Percentiles rank a stretch among this genome's conserved stretches.
These are phyloP conservation scores for Liriodendron chinense DNA, from an alignment of 164 flowering plant genomes.

Conservation along the genomic window DNA sequence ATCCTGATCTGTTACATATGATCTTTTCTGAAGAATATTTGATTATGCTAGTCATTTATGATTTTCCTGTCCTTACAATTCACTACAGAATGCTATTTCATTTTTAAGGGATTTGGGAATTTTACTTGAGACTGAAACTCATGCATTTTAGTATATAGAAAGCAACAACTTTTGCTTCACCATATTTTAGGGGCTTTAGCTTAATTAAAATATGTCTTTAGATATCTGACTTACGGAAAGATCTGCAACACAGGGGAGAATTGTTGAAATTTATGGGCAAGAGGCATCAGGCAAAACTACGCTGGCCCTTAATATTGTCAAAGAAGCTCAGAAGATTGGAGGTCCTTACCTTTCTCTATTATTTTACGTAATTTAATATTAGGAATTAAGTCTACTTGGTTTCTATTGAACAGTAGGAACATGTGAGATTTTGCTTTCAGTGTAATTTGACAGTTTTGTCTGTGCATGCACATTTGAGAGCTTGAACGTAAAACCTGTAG, in stretches of 20 bases:
- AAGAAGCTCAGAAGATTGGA: conserved; percentile 93
- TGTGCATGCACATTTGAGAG: no score
- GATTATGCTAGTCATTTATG: no score
- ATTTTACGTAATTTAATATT: neutral
- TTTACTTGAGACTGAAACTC: neutral
- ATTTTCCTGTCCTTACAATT: no score
- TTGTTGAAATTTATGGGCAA: conserved; percentile 81
- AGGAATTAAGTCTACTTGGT: neutral
- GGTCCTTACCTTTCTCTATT: conserved; percentile 30
- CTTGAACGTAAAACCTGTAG: no score
- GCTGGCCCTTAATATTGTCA: conserved; percentile 75
- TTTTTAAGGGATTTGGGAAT: no score
- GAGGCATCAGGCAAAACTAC: conserved; percentile 97
- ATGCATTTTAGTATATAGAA: neutral
- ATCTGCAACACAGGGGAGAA: conserved; percentile 64
- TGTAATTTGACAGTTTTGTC: no score
- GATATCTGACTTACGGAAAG: conserved; percentile 1
- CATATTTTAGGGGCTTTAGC: neutral
- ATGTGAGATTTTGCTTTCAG: neutral
- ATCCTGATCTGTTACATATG: no score
- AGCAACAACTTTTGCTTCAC: neutral
- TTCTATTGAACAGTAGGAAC: neutral
- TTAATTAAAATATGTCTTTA: neutral
- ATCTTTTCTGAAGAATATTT: no score
- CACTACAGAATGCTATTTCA: no score